Evolutionary conservation across 2,329 filamentous ascomycete species (phyloP).

Genomic region (Colletotrichum sp.): DNA sequence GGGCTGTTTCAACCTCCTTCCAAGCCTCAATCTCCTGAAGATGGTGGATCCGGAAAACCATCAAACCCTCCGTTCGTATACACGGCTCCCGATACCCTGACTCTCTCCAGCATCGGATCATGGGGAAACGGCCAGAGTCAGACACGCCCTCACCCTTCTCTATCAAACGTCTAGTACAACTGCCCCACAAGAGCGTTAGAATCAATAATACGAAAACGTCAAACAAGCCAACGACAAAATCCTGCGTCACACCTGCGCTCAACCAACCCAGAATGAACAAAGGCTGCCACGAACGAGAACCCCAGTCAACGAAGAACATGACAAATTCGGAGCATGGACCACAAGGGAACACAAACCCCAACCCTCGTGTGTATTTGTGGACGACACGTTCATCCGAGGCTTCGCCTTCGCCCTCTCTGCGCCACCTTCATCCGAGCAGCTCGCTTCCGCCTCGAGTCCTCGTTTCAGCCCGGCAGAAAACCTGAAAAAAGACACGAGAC

Average conservation of each 20-base stretch:
- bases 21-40: not conserved
- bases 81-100: not conserved
- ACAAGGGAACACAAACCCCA: not conserved
- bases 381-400: not conserved
- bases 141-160: not conserved
- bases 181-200: not conserved
- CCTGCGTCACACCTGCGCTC: not conserved
- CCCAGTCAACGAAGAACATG: not conserved
- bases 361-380: not conserved
- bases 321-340: not conserved
- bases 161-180: not conserved
- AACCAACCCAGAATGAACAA: too few species aligned
- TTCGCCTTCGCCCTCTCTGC: not conserved
- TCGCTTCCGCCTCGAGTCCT: not conserved
- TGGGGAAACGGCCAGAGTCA: rapidly evolving
- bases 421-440: not conserved
- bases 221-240: not conserved
- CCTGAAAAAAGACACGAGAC: not conserved
- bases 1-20: not conserved
- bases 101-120: not conserved
- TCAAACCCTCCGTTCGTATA: not conserved
- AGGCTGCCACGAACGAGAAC: not conserved
- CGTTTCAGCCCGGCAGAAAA: not conserved
- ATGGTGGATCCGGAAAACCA: not conserved
- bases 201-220: not conserved